Evolutionary conservation across 805 yeast genomes (phyloP).

Genomic region (Wickerhamiella kurtzmanii): DNA sequence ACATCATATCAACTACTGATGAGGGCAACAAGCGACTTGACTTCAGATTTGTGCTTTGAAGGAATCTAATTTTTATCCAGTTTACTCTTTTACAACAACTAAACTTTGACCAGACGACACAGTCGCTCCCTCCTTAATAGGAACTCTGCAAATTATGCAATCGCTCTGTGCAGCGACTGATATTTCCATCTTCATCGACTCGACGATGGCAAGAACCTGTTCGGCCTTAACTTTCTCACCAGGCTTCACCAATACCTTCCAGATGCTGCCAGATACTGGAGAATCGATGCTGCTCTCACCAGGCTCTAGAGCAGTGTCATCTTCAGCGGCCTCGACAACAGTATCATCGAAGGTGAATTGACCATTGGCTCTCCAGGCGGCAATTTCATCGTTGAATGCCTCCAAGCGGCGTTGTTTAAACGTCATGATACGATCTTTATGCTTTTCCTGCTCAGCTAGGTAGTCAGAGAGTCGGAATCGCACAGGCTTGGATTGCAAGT

Average conservation of each 20-base stretch:
- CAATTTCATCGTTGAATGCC: constrained; percentile 70
- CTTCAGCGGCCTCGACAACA: constrained; percentile 20
- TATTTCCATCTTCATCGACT: constrained; percentile 98
- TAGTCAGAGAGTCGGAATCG: constrained; percentile 73
- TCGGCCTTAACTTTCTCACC: constrained; percentile 65
- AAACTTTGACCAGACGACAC: constrained; percentile 92
- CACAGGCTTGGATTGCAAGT: constrained; percentile 58
- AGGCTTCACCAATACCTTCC: constrained; percentile 73
- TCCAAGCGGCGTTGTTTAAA: constrained; percentile 35
- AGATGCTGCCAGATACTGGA: constrained; percentile 80
- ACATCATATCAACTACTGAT: constrained; percentile 35
- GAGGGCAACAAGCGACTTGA: constrained; percentile 49
- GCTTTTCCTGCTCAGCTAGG: constrained; percentile 58
- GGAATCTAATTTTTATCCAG: too few relatives aligned
- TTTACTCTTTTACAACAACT: constrained; percentile 45
- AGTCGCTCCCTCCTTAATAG: constrained; percentile 79
- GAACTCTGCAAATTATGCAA: constrained; percentile 23
- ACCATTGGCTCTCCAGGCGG: constrained; percentile 48
- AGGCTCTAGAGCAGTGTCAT: constrained; percentile 52
- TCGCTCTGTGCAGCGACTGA: constrained; percentile 48
- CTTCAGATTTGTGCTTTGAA: constrained; percentile 25
- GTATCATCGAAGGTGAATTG: constrained; percentile 21
- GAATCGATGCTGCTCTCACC: constrained; percentile 68
- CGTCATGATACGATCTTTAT: constrained; percentile 51
- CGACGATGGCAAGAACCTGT: constrained; percentile 74